These are phyloP conservation scores for Ramularia collo-cygni DNA, from an alignment of 2,329 filamentous ascomycete species.

Conservation along the genomic window DNA sequence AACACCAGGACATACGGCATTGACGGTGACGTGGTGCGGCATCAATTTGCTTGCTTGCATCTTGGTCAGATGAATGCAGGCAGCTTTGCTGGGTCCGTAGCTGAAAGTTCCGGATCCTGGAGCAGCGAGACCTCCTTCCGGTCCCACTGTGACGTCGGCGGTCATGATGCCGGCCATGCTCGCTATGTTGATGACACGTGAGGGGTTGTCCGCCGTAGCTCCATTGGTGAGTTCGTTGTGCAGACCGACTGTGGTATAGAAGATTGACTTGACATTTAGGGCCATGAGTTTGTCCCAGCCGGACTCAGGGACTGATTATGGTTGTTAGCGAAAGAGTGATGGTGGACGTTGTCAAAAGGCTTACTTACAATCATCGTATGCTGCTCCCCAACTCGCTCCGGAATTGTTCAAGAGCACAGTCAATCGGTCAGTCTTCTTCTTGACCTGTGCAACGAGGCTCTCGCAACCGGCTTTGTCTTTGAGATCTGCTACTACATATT, in stretches of 20 bases:
- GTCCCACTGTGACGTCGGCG: constrained; percentile 39
- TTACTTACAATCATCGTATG: too few species aligned
- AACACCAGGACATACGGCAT: constrained; percentile 48
- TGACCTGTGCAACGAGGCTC: constrained; percentile 36
- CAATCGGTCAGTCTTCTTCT: constrained; percentile 39
- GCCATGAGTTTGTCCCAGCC: constrained; percentile 52
- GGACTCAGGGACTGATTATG: constrained; percentile 41
- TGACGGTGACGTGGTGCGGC: constrained; percentile 48
- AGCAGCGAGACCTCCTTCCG: constrained; percentile 45
- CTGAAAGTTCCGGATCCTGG: constrained; percentile 36
- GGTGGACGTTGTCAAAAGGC: too few species aligned
- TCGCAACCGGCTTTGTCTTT: constrained; percentile 39
- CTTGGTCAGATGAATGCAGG: constrained; percentile 49
- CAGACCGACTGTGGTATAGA: constrained; percentile 43
- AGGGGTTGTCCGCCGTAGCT: constrained; percentile 35
- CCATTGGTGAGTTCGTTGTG: constrained; percentile 38
- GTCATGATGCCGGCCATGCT: constrained; percentile 41
- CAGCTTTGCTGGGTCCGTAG: constrained; percentile 45
- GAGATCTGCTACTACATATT: constrained; percentile 39
- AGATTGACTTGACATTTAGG: constrained; percentile 32
- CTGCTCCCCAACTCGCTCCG: constrained; percentile 33
- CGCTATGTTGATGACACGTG: constrained; percentile 42
- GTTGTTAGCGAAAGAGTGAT: too few species aligned
- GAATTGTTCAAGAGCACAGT: constrained; percentile 43
- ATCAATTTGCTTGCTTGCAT: constrained; percentile 49